These are phyloP conservation scores for Camellia sinensis DNA, from an alignment of 148 eudicot species.

Conservation along the genomic window DNA sequence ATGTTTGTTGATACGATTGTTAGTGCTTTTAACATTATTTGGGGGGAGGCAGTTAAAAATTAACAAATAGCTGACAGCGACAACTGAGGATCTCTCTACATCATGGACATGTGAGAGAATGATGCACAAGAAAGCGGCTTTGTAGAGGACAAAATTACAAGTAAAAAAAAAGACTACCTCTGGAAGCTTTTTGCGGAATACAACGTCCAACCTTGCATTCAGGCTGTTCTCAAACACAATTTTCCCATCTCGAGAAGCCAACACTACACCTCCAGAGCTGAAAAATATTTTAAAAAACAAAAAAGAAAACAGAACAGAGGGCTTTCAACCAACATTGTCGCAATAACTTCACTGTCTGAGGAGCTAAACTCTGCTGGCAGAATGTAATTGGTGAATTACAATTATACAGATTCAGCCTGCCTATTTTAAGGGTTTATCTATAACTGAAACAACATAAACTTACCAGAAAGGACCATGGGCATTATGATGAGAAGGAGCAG, in stretches of 20 bases:
- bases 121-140: neutral
- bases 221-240: slow-evolving; percentile 91
- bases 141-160: neutral
- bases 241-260: slow-evolving; percentile 98
- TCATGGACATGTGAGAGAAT: neutral
- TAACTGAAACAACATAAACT: slow-evolving; percentile 4
- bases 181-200: slow-evolving; percentile 86
- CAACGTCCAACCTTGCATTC: slow-evolving; percentile 94
- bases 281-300: slow-evolving; percentile 16
- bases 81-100: neutral
- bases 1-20: too few relatives aligned
- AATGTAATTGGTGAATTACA: neutral
- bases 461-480: slow-evolving; percentile 77
- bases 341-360: neutral
- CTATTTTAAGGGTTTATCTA: neutral
- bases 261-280: slow-evolving; percentile 90
- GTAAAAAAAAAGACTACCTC: slow-evolving; percentile 43
- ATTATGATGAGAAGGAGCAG: slow-evolving; percentile 60
- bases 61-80: neutral
- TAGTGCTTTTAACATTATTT: too few relatives aligned
- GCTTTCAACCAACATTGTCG: neutral
- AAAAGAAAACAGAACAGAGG: neutral
- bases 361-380: neutral
- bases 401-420: neutral
- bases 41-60: neutral